Percentiles rank a stretch among this genome's conserved stretches.
Evolutionary conservation across 768 basidiomycete species (phyloP).

Genomic region (Rhizopogon rudus): DNA sequence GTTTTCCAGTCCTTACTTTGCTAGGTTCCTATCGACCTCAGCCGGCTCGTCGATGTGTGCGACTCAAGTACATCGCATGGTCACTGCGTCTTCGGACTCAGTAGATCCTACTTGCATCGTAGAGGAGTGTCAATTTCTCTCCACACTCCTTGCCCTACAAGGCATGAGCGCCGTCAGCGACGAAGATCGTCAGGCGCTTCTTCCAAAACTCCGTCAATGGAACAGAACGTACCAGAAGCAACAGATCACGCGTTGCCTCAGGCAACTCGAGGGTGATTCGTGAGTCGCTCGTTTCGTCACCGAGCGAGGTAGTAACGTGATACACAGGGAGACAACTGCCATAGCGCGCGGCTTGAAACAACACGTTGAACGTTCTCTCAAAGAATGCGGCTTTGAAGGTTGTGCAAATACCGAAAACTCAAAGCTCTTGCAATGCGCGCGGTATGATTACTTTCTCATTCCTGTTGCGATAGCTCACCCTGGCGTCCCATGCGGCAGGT

Average conservation of each 20-base stretch:
- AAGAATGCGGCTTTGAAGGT: slow-evolving; percentile 26
- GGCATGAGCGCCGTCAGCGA: slow-evolving; percentile 27
- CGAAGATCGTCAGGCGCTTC: slow-evolving; percentile 27
- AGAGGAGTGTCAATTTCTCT: slow-evolving; percentile 35
- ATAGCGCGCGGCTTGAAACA: slow-evolving; percentile 25
- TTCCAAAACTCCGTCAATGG: slow-evolving; percentile 31
- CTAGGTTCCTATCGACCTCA: slow-evolving; percentile 30
- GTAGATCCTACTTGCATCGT: slow-evolving; percentile 19
- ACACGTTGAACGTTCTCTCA: slow-evolving; percentile 25
- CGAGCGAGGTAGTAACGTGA: not conserved
- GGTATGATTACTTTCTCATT: not conserved
- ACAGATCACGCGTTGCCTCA: slow-evolving; percentile 28
- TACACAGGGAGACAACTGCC: slow-evolving; percentile 24
- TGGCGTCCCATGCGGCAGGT: slow-evolving; percentile 20
- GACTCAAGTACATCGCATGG: slow-evolving; percentile 33
- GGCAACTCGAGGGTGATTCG: slow-evolving; percentile 24
- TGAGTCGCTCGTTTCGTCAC: slow-evolving; percentile 11
- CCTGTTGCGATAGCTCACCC: not conserved
- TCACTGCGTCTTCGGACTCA: slow-evolving; percentile 7
- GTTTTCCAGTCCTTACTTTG: slow-evolving; percentile 33
- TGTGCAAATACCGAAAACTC: slow-evolving; percentile 22
- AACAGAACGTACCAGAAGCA: slow-evolving; percentile 13
- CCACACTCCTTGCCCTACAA: slow-evolving; percentile 35
- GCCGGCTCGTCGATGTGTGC: slow-evolving; percentile 29
- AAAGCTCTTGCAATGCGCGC: slow-evolving; percentile 31